A percentile compares a stretch with the other conserved stretches of the same genome.
These are phyloP conservation scores for Backusella luteola DNA, from an alignment of 192 early-diverging fungal species.

Conservation along the genomic window DNA sequence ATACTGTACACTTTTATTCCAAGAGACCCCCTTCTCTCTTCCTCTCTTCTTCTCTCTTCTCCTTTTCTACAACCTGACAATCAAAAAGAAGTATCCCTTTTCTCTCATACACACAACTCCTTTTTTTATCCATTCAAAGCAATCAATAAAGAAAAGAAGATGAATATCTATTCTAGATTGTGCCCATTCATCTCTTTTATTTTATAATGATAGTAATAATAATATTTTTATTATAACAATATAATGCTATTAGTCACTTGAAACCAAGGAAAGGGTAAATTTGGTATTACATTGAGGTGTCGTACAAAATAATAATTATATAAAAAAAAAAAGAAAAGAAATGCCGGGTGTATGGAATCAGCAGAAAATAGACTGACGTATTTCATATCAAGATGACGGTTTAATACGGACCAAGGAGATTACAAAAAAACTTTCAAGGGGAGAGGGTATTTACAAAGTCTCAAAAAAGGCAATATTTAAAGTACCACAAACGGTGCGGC, in stretches of 20 bases:
- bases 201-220: not conserved
- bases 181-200: no score
- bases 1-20: no score
- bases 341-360: constrained; percentile 1
- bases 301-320: not conserved
- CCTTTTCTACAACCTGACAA: no score
- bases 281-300: not conserved
- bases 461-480: not conserved
- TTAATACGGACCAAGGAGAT: not conserved
- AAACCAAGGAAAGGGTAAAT: not conserved
- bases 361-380: constrained; percentile 6
- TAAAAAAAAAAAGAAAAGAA: not conserved
- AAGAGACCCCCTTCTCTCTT: no score
- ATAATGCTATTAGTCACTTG: not conserved
- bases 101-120: not conserved
- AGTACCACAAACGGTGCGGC: not conserved
- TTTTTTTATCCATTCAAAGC: not conserved
- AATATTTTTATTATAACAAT: no score
- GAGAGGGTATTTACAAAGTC: not conserved
- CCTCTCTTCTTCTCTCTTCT: no score
- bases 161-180: not conserved
- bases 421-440: not conserved
- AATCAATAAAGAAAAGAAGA: not conserved
- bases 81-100: no score
- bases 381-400: constrained; percentile 2